These are phyloP conservation scores for Mycena citricolor DNA, from an alignment of 1,284 basidiomycete species.

Conservation along the genomic window DNA sequence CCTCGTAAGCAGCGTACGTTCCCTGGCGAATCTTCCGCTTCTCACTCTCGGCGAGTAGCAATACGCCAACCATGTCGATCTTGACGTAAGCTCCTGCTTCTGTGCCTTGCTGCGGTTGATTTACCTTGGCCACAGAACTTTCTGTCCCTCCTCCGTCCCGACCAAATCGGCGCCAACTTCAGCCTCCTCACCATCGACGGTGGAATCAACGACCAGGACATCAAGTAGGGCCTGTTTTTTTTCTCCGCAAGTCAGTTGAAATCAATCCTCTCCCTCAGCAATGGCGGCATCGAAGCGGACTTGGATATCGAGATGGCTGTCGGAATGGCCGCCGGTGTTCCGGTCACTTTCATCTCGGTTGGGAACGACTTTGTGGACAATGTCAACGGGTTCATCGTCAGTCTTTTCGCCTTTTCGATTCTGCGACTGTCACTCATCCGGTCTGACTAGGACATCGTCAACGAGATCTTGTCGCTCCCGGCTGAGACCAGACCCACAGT, in stretches of 20 bases:
- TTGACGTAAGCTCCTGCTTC: background rate
- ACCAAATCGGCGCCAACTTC: background rate
- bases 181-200: background rate
- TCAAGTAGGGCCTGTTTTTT: background rate
- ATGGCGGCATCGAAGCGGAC: constrained; percentile 7
- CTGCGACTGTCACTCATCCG: too few species aligned
- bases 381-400: background rate
- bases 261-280: background rate
- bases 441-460: constrained; percentile 19
- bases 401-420: background rate
- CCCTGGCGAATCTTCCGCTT: background rate
- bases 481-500: constrained; percentile 5
- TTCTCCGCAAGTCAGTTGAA: background rate
- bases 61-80: constrained; percentile 12
- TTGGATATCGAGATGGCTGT: constrained; percentile 13
- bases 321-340: constrained; percentile 11
- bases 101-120: background rate
- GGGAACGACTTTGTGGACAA: constrained; percentile 1
- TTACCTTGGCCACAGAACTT: background rate
- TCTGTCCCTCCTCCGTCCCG: constrained; percentile 2
- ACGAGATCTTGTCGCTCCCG: constrained; percentile 4
- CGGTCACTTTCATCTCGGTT: constrained; percentile 11
- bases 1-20: background rate
- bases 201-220: constrained; percentile 6
- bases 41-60: constrained; percentile 2